Evolutionary conservation across 495 filamentous ascomycete genomes (phyloP).

Genomic region (Jackrogersella multiformis): DNA sequence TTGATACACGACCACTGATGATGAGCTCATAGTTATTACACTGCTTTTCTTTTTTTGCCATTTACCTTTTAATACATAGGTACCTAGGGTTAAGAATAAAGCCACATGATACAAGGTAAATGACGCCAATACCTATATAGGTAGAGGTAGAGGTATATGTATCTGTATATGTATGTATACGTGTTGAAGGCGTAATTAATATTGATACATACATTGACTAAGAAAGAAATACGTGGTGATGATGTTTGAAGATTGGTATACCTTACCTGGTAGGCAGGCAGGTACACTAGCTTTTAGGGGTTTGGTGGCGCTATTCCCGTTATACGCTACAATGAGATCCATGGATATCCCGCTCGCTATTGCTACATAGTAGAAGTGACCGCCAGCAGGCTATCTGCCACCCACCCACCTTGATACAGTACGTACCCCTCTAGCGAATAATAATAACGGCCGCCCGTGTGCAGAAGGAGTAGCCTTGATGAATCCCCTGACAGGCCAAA

Average conservation of each 20-base stretch:
- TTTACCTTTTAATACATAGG: neutral
- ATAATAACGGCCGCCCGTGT: neutral
- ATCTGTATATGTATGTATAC: neutral
- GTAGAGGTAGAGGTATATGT: neutral
- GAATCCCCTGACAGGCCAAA: slow-evolving; percentile 15
- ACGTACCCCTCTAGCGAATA: neutral
- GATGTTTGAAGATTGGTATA: neutral
- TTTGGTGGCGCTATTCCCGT: neutral
- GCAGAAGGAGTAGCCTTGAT: neutral
- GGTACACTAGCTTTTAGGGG: slow-evolving; percentile 4
- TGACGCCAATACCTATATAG: too few species aligned
- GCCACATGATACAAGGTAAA: too few species aligned
- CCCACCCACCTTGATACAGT: neutral
- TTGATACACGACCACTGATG: neutral
- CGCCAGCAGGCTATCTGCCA: neutral
- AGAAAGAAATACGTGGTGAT: neutral
- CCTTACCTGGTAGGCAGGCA: too few species aligned
- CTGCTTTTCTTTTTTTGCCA: neutral
- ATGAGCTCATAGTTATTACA: neutral
- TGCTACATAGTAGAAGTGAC: too few species aligned
- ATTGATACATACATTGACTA: neutral
- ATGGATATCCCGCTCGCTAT: neutral
- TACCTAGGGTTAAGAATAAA: neutral
- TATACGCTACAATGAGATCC: neutral
- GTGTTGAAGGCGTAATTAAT: slow-evolving; percentile 3